Conservation (phyloP, 163 green algal genomes). For the Chlorella variabilis region DNA sequence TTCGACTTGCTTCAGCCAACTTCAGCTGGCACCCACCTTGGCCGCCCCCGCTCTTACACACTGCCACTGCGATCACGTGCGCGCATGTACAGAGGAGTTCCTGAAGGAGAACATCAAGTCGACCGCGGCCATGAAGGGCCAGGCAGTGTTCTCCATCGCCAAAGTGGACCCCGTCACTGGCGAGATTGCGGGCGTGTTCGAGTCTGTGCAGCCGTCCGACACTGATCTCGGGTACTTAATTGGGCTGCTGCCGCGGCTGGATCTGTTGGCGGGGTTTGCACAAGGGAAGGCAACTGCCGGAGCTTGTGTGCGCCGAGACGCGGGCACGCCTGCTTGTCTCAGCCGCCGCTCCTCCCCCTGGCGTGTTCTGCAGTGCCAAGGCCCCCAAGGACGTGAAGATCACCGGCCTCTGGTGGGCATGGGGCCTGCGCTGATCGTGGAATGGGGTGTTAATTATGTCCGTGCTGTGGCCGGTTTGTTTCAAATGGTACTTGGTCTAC, state of each 20-base stretch:
- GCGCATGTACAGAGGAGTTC: slow-evolving; percentile 89
- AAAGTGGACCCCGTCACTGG: slow-evolving; percentile 90
- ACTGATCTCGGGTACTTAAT: slow-evolving; percentile 99
- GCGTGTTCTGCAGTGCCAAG: too few species aligned
- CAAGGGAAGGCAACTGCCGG: too few species aligned
- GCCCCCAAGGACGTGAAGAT: slow-evolving; percentile 99
- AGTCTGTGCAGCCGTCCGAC: slow-evolving; percentile 98
- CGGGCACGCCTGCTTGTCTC: too few species aligned
- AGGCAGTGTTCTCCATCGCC: slow-evolving; percentile 92
- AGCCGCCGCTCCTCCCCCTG: too few species aligned
- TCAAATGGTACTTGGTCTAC: neutral
- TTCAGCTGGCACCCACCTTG: neutral
- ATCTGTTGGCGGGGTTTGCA: too few species aligned
- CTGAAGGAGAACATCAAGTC: slow-evolving; percentile 98
- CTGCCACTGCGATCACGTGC: too few species aligned
- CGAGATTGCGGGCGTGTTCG: slow-evolving; percentile 98
- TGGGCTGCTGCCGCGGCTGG: too few species aligned
- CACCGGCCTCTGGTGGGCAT: slow-evolving; percentile 90
- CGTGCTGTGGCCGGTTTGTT: too few species aligned
- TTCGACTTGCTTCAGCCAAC: neutral
- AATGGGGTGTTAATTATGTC: slow-evolving; percentile 7
- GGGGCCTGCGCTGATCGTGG: slow-evolving; percentile 15
- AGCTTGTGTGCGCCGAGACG: too few species aligned
- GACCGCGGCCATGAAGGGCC: slow-evolving; percentile 82
- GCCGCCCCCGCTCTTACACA: too few species aligned